A percentile compares a stretch with the other conserved stretches of the same genome.
phyloP scores from a whole-genome alignment of 257 asterid species.

The Ehretia macrophylla region DNA sequence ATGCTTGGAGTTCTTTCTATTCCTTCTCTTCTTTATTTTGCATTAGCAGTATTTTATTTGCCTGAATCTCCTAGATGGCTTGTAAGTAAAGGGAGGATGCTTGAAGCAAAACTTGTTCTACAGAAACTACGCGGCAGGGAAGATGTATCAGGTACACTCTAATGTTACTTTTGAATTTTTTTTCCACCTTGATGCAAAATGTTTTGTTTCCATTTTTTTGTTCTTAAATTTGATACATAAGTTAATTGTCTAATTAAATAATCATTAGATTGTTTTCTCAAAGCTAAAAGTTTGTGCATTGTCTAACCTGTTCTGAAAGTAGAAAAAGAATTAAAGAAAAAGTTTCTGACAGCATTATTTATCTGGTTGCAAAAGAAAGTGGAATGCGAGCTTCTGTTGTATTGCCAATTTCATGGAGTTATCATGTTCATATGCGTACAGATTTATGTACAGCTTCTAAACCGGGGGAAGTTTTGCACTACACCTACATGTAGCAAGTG shows the following conservation, averaged over 20 bases:
- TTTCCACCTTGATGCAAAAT: background rate
- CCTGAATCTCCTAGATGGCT: conserved; percentile 94
- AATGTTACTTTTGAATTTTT: background rate
- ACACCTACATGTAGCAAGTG: background rate
- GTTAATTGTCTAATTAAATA: background rate
- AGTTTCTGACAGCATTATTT: background rate
- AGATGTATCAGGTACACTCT: conserved; percentile 64
- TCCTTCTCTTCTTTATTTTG: conserved; percentile 66
- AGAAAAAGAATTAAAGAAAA: background rate
- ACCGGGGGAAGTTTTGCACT: background rate
- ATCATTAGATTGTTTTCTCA: background rate
- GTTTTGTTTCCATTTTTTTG: background rate
- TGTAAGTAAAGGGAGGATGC: conserved; percentile 78
- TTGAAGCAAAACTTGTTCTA: conserved; percentile 61
- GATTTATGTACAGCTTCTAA: background rate
- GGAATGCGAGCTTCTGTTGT: no score
- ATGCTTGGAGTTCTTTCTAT: conserved; percentile 79
- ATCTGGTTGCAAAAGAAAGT: no score
- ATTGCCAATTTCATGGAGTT: no score
- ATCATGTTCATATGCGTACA: no score
- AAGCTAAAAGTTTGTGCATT: background rate
- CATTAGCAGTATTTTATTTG: conserved; percentile 45
- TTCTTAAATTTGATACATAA: background rate
- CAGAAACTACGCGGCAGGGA: conserved; percentile 72
- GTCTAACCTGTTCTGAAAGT: background rate